Percentiles rank a stretch among this genome's conserved stretches.
phyloP scores from a whole-genome alignment of 306 rosid species.

The Neltuma alba region DNA sequence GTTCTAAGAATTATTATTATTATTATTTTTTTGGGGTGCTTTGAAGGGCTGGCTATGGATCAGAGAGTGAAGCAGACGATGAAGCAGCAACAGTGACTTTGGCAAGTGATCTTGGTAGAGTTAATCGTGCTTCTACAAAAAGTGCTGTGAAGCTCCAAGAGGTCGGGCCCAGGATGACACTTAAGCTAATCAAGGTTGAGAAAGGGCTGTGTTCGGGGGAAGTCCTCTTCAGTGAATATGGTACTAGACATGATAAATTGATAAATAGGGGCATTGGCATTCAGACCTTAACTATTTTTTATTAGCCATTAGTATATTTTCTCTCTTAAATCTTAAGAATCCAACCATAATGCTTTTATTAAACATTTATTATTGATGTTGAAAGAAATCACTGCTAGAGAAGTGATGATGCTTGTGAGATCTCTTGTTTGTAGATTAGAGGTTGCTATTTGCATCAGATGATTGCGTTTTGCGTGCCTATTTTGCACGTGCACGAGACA shows the following conservation, averaged over 20 bases:
- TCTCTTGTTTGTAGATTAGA: not conserved
- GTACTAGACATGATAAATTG: conserved; percentile 42
- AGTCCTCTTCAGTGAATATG: conserved; percentile 77
- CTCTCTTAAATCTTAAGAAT: not conserved
- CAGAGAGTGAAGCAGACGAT: conserved; percentile 90
- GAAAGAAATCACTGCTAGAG: not conserved
- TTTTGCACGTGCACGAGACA: not conserved
- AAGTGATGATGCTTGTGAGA: conserved; percentile 1
- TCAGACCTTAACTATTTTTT: not conserved
- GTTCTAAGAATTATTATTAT: not conserved
- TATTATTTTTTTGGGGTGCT: conserved; percentile 35
- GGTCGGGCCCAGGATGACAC: conserved; percentile 95
- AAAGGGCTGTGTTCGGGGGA: conserved; percentile 92
- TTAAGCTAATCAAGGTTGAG: conserved; percentile 83
- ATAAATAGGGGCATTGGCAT: not conserved
- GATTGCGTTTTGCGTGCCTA: not conserved
- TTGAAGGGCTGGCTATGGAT: conserved; percentile 89
- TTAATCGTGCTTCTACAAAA: conserved; percentile 79
- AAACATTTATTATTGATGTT: conserved; percentile 5
- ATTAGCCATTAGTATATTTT: not conserved
- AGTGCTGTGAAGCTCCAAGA: conserved; percentile 99
- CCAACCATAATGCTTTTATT: not conserved
- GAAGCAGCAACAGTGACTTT: conserved; percentile 94
- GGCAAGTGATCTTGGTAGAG: conserved; percentile 75
- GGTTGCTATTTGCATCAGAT: conserved; percentile 1